Evolutionary conservation across 1,284 basidiomycete species (phyloP), one percentile per base, ranked within the genome.

Genomic region (Volvariella volvacea): DNA sequence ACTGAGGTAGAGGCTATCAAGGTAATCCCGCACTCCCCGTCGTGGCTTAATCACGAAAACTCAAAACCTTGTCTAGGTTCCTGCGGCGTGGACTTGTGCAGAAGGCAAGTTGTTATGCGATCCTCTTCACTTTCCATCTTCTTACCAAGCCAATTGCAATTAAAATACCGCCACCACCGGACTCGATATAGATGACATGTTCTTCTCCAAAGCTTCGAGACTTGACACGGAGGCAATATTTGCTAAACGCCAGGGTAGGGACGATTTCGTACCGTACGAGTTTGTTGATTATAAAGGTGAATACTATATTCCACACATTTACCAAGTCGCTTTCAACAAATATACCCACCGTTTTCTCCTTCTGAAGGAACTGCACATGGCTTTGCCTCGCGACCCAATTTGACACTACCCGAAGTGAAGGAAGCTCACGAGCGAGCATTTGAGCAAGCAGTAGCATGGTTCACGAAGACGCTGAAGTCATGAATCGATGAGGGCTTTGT

Each of bases 231-330:
- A 78, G 53, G 65, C 67, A 14, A 52, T 66, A 4, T 68, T 80
- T 43, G 65, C 62, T 4, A 60, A 57, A 3, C 65, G 70, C 2
- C 68, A 71, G 37, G 67, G 59, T n/a, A 72, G 66, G 43, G 58
- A 64, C 1, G 57, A 66, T 9, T 70, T 58, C 22, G 54, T 78
- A 3, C 68, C 73, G 7, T 75, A 77, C 50, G 75, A 81, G 54
- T 77, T 82, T 53, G 65, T 59, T 34, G 66, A 68, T 16, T 80
- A 80, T 57, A 70, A 71, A 61, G 78, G 80, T 74, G 37, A 8
- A 48, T 25, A 12, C 16, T 20, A 14, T 31, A n/a, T n/a, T n/a
- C n/a, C n/a, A n/a, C n/a, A n/a, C n/a, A n/a, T n/a, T n/a, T n/a
- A n/a, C 50, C 74, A 81, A 54, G 77, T 82, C 53, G 65, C 59